phyloP scores from a whole-genome alignment of 1,139 yeast genomes.

The Pichia sp. region DNA sequence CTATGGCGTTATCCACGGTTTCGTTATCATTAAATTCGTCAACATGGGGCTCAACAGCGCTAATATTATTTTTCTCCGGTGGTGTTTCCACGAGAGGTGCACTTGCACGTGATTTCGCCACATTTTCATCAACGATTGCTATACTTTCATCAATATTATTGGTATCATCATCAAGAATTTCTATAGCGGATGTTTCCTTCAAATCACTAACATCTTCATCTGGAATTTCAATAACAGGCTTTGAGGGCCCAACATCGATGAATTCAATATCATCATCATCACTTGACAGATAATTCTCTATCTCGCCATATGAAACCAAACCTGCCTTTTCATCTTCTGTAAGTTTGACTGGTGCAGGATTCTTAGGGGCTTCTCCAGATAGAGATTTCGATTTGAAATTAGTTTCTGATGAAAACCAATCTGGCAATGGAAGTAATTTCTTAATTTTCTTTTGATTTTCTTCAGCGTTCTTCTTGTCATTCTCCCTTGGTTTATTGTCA shows the following conservation, averaged over 20 bases:
- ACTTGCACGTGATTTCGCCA: too few species aligned
- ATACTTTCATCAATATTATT: too few species aligned
- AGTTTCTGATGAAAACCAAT: slow-evolving; percentile 19
- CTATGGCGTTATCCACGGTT: not conserved
- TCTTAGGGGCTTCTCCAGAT: not conserved
- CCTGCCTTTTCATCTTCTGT: slow-evolving; percentile 50
- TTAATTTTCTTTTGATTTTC: slow-evolving; percentile 7
- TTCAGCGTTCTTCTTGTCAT: slow-evolving; percentile 8
- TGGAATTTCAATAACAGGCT: not conserved
- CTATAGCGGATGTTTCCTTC: too few species aligned
- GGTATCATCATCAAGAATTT: too few species aligned
- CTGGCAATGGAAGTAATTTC: slow-evolving; percentile 20
- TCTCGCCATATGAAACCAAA: slow-evolving; percentile 48
- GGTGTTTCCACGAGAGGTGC: too few species aligned
- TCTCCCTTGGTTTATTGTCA: not conserved
- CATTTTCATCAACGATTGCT: too few species aligned
- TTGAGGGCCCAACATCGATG: not conserved
- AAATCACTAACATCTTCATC: too few species aligned
- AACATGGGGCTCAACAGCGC: too few species aligned
- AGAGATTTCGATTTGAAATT: not conserved
- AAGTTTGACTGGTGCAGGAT: slow-evolving; percentile 8
- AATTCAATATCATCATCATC: slow-evolving; percentile 13
- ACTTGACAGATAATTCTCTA: slow-evolving; percentile 34
- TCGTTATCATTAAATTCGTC: not conserved
- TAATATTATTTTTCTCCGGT: too few species aligned